Conservation (phyloP, 805 yeast species). For the Candida bentonensis region DNA sequence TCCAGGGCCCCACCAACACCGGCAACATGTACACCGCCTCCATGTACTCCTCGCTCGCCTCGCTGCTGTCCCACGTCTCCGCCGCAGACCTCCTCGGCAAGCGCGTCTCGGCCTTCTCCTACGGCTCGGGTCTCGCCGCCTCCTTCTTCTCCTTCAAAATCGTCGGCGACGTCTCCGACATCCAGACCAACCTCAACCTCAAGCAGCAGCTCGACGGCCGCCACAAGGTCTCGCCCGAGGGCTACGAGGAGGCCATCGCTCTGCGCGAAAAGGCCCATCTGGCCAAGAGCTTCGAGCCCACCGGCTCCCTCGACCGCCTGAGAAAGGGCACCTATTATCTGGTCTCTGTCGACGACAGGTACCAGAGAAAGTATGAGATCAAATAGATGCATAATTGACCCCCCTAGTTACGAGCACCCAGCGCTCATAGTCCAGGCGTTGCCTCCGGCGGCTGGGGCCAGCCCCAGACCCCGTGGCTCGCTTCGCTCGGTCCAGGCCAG, state of each 20-base stretch:
- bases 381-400: too few species aligned
- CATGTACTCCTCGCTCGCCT: conserved; percentile 73
- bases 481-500: too few species aligned
- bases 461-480: too few species aligned
- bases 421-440: too few species aligned
- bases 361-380: conserved; percentile 68
- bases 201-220: conserved; percentile 56
- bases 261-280: conserved; percentile 85
- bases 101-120: conserved; percentile 86
- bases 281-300: conserved; percentile 65
- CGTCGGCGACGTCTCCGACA: conserved; percentile 57
- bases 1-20: conserved; percentile 84
- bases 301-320: conserved; percentile 62
- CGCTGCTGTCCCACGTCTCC: conserved; percentile 64
- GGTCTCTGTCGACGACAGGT: conserved; percentile 71
- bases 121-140: conserved; percentile 96
- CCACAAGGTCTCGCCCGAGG: conserved; percentile 52
- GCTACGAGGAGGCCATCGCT: conserved; percentile 67
- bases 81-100: conserved; percentile 62
- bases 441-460: too few species aligned
- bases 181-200: conserved; percentile 52
- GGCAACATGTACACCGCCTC: conserved; percentile 98
- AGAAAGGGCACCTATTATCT: conserved; percentile 72
- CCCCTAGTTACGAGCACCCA: too few species aligned
- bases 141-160: conserved; percentile 70